Evolutionary conservation across 257 asterid species (phyloP).

Genomic region (Solanum paucissectum): DNA sequence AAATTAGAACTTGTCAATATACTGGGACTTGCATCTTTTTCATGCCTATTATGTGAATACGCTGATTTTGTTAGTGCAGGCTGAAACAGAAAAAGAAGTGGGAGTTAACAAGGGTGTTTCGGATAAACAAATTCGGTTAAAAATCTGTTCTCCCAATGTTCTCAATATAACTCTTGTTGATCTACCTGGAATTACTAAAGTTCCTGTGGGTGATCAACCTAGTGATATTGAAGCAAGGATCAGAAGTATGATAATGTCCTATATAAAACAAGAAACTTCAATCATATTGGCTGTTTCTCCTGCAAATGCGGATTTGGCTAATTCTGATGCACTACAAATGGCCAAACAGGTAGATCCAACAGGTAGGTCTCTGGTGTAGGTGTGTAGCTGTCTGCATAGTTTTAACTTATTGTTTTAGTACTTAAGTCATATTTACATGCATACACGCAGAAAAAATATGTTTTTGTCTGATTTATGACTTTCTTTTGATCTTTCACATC

Average conservation of each 20-base stretch:
- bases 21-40: background rate
- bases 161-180: conserved; percentile 95
- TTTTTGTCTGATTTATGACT: background rate
- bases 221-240: conserved; percentile 88
- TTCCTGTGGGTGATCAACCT: conserved; percentile 98
- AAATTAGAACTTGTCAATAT: background rate
- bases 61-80: conserved; percentile 24
- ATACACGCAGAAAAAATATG: background rate
- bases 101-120: conserved; percentile 80
- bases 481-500: background rate
- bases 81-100: conserved; percentile 82
- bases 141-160: conserved; percentile 85
- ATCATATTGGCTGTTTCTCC: conserved; percentile 92
- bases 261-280: conserved; percentile 56
- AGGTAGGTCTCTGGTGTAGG: conserved; percentile 26
- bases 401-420: background rate
- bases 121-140: conserved; percentile 74
- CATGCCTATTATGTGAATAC: background rate
- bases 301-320: conserved; percentile 89
- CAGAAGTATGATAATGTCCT: conserved; percentile 86
- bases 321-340: conserved; percentile 97
- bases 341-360: conserved; percentile 93
- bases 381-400: background rate
- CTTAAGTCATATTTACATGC: background rate
- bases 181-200: conserved; percentile 91